These are phyloP conservation scores for Naganishia onofrii DNA, from an alignment of 768 basidiomycete genomes.

Conservation along the genomic window DNA sequence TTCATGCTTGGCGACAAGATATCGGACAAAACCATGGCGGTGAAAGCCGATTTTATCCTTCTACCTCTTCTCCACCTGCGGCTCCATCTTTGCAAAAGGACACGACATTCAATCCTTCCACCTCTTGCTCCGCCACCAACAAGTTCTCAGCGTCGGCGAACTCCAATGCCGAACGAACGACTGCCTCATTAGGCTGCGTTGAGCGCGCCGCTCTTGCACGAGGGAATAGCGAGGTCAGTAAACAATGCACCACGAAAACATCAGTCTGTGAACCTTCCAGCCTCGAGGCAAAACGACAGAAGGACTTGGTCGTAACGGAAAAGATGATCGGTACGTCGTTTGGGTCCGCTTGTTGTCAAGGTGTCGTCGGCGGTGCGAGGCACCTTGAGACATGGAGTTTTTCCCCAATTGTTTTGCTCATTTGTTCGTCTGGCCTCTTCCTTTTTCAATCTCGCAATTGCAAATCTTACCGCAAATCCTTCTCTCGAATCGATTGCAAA, in stretches of 20 bases:
- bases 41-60: conserved; percentile 4
- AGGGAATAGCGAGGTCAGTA: conserved; percentile 15
- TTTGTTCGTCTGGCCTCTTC: background rate
- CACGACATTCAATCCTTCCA: conserved; percentile 12
- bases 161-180: background rate
- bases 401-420: background rate
- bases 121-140: background rate
- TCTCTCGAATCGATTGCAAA: background rate
- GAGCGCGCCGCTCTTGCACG: conserved; percentile 15
- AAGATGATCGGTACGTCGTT: conserved; percentile 35
- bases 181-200: background rate
- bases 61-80: background rate
- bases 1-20: conserved; percentile 20
- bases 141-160: background rate
- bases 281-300: conserved; percentile 23
- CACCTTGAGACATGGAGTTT: background rate
- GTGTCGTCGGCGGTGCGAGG: background rate
- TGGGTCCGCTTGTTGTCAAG: conserved; percentile 3
- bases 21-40: conserved; percentile 1
- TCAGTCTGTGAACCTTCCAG: background rate
- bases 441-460: background rate
- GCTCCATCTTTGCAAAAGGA: conserved; percentile 2
- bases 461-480: background rate
- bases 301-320: conserved; percentile 24
- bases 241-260: conserved; percentile 5